Conservation (phyloP, 2,329 filamentous ascomycete genomes). For the Clonostachys byssicola region DNA sequence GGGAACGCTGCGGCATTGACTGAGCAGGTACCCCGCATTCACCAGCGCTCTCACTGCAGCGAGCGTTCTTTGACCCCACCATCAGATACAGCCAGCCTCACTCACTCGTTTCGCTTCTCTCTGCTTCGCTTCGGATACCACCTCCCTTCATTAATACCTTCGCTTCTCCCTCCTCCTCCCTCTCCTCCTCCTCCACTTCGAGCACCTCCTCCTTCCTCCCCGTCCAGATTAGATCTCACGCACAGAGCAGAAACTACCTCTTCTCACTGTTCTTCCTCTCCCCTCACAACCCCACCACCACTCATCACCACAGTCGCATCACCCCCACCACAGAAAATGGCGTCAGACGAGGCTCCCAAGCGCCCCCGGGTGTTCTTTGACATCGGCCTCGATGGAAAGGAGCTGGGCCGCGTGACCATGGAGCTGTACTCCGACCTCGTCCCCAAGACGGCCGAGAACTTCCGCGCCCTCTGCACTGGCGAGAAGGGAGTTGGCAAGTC, state of each 20-base stretch:
- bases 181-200: background rate
- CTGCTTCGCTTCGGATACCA: too few species aligned
- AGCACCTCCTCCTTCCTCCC: too few species aligned
- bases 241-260: background rate
- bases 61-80: too few species aligned
- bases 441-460: constrained; percentile 95
- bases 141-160: too few species aligned
- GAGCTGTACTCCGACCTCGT: constrained; percentile 77
- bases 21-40: too few species aligned
- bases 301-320: background rate
- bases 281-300: background rate
- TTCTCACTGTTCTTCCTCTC: background rate
- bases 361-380: constrained; percentile 85
- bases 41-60: too few species aligned
- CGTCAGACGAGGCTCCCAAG: background rate
- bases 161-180: background rate
- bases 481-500: constrained; percentile 83
- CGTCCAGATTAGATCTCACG: too few species aligned
- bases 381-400: constrained; percentile 72
- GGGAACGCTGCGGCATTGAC: too few species aligned
- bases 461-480: constrained; percentile 88
- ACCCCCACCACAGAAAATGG: background rate
- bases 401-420: constrained; percentile 76
- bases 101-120: too few species aligned
- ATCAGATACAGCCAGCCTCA: too few species aligned